Conservation (phyloP, 2,329 filamentous ascomycete species). For the Cladorrhinum sp. region DNA sequence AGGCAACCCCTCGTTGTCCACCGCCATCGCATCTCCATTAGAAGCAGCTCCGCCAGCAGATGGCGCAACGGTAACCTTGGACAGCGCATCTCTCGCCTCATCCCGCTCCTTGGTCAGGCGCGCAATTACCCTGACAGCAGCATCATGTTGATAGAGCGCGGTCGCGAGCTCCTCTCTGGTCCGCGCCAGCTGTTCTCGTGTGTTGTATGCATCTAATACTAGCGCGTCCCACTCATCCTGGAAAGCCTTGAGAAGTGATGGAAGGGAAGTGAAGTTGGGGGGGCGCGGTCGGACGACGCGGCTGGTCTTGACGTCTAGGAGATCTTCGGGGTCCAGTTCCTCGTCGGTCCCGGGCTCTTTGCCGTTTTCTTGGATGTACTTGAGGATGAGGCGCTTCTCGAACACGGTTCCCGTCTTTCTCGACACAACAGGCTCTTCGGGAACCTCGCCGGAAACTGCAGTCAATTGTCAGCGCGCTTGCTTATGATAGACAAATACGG, state of each 20-base stretch:
- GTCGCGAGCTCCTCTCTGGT: slow-evolving; percentile 92
- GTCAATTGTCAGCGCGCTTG: slow-evolving; percentile 16
- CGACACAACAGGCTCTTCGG: slow-evolving; percentile 90
- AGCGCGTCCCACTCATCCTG: slow-evolving; percentile 98
- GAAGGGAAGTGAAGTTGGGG: slow-evolving; percentile 92
- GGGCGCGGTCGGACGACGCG: slow-evolving; percentile 84
- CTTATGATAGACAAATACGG: neutral
- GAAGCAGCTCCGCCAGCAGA: slow-evolving; percentile 48
- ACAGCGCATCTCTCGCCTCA: slow-evolving; percentile 84
- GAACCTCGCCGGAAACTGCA: slow-evolving; percentile 91
- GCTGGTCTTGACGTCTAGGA: slow-evolving; percentile 81
- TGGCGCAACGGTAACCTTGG: slow-evolving; percentile 72
- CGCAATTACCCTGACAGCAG: slow-evolving; percentile 92
- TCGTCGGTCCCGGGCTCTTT: slow-evolving; percentile 90
- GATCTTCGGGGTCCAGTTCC: slow-evolving; percentile 76
- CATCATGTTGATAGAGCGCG: slow-evolving; percentile 94
- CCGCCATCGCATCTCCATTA: slow-evolving; percentile 84
- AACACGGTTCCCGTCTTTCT: slow-evolving; percentile 91
- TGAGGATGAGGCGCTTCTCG: slow-evolving; percentile 91
- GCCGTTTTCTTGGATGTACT: slow-evolving; percentile 89
- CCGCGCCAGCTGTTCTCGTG: slow-evolving; percentile 84
- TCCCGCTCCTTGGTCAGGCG: slow-evolving; percentile 87
- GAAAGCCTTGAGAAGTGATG: slow-evolving; percentile 87
- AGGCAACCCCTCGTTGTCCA: slow-evolving; percentile 76
- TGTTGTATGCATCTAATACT: slow-evolving; percentile 84